These are phyloP conservation scores for Cladosporium sp. DNA, from an alignment of 2,329 filamentous ascomycete species.

Conservation along the genomic window DNA sequence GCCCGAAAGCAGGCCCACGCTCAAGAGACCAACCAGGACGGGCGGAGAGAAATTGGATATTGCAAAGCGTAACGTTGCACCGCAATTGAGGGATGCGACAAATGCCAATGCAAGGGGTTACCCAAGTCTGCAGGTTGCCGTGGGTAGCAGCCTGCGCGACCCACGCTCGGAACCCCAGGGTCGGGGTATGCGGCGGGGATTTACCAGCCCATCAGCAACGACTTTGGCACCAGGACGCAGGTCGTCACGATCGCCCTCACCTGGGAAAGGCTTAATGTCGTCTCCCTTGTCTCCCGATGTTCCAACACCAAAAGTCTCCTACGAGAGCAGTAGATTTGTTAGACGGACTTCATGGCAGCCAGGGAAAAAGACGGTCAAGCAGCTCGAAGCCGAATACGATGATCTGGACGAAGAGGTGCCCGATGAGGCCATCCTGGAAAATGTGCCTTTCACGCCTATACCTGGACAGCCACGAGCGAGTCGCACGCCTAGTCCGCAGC, in stretches of 20 bases:
- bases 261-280: conserved; percentile 22
- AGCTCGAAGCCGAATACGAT: conserved; percentile 75
- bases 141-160: conserved; percentile 32
- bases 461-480: conserved; percentile 33
- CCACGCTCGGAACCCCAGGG: conserved; percentile 30
- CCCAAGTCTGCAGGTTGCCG: conserved; percentile 34
- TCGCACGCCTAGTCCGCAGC: conserved; percentile 35
- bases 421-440: conserved; percentile 73
- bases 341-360: conserved; percentile 61
- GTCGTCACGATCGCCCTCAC: conserved; percentile 31
- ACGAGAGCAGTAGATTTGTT: conserved; percentile 9
- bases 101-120: conserved; percentile 13
- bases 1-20: conserved; percentile 28
- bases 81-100: neutral
- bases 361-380: conserved; percentile 62
- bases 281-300: conserved; percentile 19
- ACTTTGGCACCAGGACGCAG: conserved; percentile 19
- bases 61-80: conserved; percentile 1
- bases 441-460: conserved; percentile 71
- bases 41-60: conserved; percentile 6
- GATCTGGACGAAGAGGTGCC: conserved; percentile 72
- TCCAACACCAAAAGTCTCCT: conserved; percentile 22
- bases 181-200: conserved; percentile 35
- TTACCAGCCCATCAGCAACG: conserved; percentile 33
- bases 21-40: conserved; percentile 21